A percentile compares a stretch with the other conserved stretches of the same genome.
phyloP scores from a whole-genome alignment of 768 basidiomycete species.

The Terana coerulea region DNA sequence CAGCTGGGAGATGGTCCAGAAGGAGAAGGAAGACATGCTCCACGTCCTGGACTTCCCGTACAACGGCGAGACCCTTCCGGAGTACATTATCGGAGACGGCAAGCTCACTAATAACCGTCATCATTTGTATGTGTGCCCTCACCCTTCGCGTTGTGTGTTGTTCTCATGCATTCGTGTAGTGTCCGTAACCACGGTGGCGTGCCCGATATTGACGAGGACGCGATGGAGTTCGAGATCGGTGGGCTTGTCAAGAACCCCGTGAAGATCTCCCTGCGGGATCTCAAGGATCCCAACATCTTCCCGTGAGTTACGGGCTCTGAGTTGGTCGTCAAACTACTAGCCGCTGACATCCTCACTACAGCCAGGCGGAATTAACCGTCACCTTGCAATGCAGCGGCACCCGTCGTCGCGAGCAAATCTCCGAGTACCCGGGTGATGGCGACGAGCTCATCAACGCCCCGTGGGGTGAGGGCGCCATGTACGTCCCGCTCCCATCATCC shows the following conservation, averaged over 20 bases:
- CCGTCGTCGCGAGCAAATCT: slow-evolving; percentile 48
- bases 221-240: slow-evolving; percentile 46
- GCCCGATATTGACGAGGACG: slow-evolving; percentile 44
- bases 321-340: background rate
- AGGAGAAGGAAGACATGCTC: slow-evolving; percentile 48
- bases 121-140: slow-evolving; percentile 42
- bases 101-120: slow-evolving; percentile 47
- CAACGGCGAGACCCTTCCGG: slow-evolving; percentile 47
- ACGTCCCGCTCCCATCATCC: slow-evolving; percentile 10
- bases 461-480: slow-evolving; percentile 52
- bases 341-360: slow-evolving; percentile 11
- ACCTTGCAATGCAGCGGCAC: slow-evolving; percentile 56
- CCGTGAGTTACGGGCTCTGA: slow-evolving; percentile 36
- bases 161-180: slow-evolving; percentile 22
- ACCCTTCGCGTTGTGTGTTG: background rate
- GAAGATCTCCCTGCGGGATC: slow-evolving; percentile 42
- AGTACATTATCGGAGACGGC: slow-evolving; percentile 35
- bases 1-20: slow-evolving; percentile 49
- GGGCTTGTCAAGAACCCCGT: slow-evolving; percentile 45
- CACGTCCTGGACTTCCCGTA: slow-evolving; percentile 54
- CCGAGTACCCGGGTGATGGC: slow-evolving; percentile 50
- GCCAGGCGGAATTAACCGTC: slow-evolving; percentile 46
- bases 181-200: slow-evolving; percentile 53
- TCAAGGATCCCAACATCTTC: slow-evolving; percentile 43
- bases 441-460: slow-evolving; percentile 47